Evolutionary conservation across 2,329 filamentous ascomycete genomes (phyloP).

Genomic region (Colletotrichum filicis): DNA sequence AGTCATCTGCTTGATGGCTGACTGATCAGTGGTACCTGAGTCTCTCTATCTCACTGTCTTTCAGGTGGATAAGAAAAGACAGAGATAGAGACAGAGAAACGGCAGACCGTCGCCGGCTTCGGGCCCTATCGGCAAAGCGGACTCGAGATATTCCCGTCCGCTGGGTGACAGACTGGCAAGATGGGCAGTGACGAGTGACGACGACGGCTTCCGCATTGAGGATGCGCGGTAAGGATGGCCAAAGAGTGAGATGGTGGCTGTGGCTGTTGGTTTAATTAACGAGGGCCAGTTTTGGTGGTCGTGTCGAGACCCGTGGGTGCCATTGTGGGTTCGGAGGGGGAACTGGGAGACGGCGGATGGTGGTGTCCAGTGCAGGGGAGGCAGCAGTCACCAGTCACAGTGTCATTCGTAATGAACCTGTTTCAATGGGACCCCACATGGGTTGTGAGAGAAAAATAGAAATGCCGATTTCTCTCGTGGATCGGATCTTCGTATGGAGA

Average conservation of each 20-base stretch:
- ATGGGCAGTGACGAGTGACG: background rate
- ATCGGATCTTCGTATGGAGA: constrained; percentile 33
- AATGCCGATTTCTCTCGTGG: constrained; percentile 27
- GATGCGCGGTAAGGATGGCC: background rate
- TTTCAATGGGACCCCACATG: constrained; percentile 33
- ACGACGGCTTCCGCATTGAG: constrained; percentile 2
- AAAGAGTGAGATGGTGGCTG: constrained; percentile 13
- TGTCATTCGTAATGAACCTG: constrained; percentile 35
- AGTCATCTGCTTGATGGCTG: background rate
- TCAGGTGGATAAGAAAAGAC: too few species aligned
- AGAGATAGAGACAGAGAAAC: background rate
- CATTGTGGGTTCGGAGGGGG: background rate
- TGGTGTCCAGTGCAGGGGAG: constrained; percentile 9
- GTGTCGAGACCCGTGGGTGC: background rate
- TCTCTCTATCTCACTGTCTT: background rate
- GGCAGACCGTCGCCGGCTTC: background rate
- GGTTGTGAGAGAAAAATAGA: constrained; percentile 31
- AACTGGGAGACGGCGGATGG: background rate
- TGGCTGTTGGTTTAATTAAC: constrained; percentile 23
- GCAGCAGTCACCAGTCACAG: constrained; percentile 1
- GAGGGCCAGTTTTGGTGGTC: constrained; percentile 8
- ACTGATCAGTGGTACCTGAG: background rate
- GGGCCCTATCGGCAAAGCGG: background rate
- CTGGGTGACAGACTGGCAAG: background rate
- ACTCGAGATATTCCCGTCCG: constrained; percentile 1